A percentile compares a stretch with the other conserved stretches of the same genome.
phyloP scores from a whole-genome alignment of 805 yeast genomes.

The Candida cerambycidarum region DNA sequence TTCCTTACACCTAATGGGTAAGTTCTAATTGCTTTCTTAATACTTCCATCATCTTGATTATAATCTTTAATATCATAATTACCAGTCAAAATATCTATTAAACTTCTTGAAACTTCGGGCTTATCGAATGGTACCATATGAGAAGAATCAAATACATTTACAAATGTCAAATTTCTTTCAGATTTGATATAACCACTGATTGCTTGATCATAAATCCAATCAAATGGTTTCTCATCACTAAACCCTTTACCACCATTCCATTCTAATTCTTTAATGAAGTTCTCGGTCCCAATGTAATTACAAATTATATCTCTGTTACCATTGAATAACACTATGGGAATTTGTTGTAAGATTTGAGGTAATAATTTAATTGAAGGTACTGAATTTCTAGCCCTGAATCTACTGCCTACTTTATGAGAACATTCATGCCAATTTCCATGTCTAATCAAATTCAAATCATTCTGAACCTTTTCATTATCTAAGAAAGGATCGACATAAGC shows the following conservation, averaged over 20 bases:
- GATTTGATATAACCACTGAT: constrained; percentile 39
- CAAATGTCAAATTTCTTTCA: constrained; percentile 74
- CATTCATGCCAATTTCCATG: constrained; percentile 75
- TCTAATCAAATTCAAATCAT: constrained; percentile 48
- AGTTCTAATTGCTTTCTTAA: constrained; percentile 23
- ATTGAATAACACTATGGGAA: constrained; percentile 71
- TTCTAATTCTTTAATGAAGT: constrained; percentile 55
- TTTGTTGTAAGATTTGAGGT: constrained; percentile 59
- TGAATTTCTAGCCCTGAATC: constrained; percentile 52
- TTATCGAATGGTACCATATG: constrained; percentile 94
- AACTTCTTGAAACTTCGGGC: constrained; percentile 66
- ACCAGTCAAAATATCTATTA: constrained; percentile 53
- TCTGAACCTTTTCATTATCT: constrained; percentile 43
- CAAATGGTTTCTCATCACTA: constrained; percentile 29
- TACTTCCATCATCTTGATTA: constrained; percentile 10
- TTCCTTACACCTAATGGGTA: constrained; percentile 30
- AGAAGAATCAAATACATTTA: constrained; percentile 71
- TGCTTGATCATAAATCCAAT: constrained; percentile 47
- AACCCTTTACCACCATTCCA: constrained; percentile 67
- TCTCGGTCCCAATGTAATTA: constrained; percentile 74
- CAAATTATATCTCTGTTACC: constrained; percentile 91
- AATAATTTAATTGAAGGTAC: constrained; percentile 63
- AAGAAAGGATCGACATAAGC: constrained; percentile 51
- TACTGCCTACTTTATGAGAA: constrained; percentile 52
- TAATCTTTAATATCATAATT: constrained; percentile 24